Percentiles rank a stretch among this genome's conserved stretches.
Conservation (phyloP, 768 basidiomycete species). For the Mycena sanguinolenta region DNA sequence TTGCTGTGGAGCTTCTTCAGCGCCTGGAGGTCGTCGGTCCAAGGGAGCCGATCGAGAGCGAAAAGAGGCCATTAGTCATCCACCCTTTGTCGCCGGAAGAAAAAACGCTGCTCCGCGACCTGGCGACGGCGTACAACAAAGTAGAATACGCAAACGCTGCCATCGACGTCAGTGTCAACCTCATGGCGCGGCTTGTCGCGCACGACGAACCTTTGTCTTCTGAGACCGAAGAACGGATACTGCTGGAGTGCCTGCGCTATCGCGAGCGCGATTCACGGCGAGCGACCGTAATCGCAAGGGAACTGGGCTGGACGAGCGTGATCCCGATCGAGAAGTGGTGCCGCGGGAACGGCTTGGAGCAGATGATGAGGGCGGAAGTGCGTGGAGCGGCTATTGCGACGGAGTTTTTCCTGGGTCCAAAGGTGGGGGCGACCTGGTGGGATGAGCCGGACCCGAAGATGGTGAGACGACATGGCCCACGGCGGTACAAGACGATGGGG, state of each 20-base stretch:
- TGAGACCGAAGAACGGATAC: neutral
- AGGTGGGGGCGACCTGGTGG: slow-evolving; percentile 7
- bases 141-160: neutral
- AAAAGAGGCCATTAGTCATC: too few relatives aligned
- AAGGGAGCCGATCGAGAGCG: too few relatives aligned
- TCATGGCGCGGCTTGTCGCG: neutral
- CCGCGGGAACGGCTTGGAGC: neutral
- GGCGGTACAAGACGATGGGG: slow-evolving; percentile 8
- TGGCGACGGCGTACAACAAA: neutral
- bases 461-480: neutral
- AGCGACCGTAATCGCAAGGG: neutral
- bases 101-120: neutral
- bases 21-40: slow-evolving; percentile 4
- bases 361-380: slow-evolving; percentile 1
- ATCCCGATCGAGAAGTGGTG: neutral
- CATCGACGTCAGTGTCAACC: slow-evolving; percentile 1
- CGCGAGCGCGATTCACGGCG: neutral
- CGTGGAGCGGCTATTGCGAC: slow-evolving; percentile 11
- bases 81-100: neutral
- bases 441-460: neutral
- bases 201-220: neutral
- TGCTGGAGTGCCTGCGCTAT: neutral
- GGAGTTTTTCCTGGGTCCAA: neutral
- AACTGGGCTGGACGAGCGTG: neutral
- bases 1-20: neutral